Percentiles rank a stretch among this genome's conserved stretches.
phyloP scores from a whole-genome alignment of 768 basidiomycete species.

The Agrocybe pediades region DNA sequence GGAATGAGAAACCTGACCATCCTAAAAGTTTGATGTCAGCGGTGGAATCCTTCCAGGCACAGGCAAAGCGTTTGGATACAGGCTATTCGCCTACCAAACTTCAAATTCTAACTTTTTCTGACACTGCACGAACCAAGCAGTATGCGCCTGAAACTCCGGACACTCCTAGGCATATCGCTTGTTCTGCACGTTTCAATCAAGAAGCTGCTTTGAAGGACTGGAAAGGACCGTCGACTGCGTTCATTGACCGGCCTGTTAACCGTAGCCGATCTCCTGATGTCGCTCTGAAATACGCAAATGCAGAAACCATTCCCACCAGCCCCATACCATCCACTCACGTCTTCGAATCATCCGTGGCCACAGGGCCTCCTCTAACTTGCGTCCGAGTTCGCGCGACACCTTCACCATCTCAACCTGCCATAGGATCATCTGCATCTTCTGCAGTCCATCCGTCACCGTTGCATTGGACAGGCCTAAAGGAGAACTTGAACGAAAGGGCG shows the following conservation, averaged over 20 bases:
- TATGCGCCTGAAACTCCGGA: conserved; percentile 1
- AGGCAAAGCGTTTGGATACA: conserved; percentile 7
- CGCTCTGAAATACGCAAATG: conserved; percentile 4
- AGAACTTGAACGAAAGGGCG: conserved; percentile 10
- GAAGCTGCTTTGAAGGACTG: conserved; percentile 25
- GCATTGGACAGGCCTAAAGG: conserved; percentile 23
- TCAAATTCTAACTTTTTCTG: conserved; percentile 26
- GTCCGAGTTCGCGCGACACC: conserved; percentile 31
- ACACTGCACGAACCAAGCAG: conserved; percentile 9
- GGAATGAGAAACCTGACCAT: conserved; percentile 11
- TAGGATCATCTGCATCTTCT: conserved; percentile 18
- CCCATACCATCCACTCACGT: background rate
- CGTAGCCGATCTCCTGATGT: conserved; percentile 13
- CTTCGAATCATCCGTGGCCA: conserved; percentile 10
- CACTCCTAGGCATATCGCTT: background rate
- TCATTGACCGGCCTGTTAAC: conserved; percentile 23
- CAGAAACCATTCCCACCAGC: conserved; percentile 13
- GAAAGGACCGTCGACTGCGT: conserved; percentile 26
- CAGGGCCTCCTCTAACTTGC: conserved; percentile 30
- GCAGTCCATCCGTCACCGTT: conserved; percentile 30
- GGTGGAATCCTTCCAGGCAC: conserved; percentile 21
- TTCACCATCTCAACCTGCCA: conserved; percentile 21
- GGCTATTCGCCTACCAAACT: conserved; percentile 27
- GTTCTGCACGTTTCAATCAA: background rate
- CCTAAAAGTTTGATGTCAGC: conserved; percentile 29